Conservation (phyloP, 352 stramenopile species). For the Thalassiosira exigua region DNA sequence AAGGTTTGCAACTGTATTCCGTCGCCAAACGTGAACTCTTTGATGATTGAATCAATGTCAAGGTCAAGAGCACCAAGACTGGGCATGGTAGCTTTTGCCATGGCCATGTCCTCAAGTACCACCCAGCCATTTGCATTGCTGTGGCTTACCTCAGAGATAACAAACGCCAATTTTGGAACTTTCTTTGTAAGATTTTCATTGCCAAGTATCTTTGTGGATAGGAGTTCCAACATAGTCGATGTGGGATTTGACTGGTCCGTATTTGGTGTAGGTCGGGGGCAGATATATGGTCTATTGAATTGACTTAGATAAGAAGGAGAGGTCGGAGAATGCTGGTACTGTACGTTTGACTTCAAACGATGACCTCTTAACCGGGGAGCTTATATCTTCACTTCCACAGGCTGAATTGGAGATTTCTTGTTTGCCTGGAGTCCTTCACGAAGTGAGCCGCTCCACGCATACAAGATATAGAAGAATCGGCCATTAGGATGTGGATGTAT, state of each 20-base stretch:
- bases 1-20: background rate
- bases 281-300: background rate
- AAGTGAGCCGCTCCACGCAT: too few species aligned
- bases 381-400: too few species aligned
- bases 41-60: background rate
- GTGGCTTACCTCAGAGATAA: background rate
- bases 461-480: too few species aligned
- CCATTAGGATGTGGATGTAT: too few species aligned
- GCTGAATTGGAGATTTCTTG: too few species aligned
- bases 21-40: background rate
- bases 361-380: too few species aligned
- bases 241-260: background rate
- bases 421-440: too few species aligned
- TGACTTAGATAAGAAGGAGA: background rate
- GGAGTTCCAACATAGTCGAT: background rate
- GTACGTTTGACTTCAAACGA: too few species aligned
- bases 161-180: background rate
- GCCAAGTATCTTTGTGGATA: background rate
- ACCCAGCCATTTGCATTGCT: background rate
- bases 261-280: background rate
- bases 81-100: conserved; percentile 8
- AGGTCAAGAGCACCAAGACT: background rate
- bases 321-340: too few species aligned
- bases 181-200: background rate
- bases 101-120: background rate